These are phyloP conservation scores for Monascus purpureus DNA, from an alignment of 495 filamentous ascomycete species.

Conservation along the genomic window DNA sequence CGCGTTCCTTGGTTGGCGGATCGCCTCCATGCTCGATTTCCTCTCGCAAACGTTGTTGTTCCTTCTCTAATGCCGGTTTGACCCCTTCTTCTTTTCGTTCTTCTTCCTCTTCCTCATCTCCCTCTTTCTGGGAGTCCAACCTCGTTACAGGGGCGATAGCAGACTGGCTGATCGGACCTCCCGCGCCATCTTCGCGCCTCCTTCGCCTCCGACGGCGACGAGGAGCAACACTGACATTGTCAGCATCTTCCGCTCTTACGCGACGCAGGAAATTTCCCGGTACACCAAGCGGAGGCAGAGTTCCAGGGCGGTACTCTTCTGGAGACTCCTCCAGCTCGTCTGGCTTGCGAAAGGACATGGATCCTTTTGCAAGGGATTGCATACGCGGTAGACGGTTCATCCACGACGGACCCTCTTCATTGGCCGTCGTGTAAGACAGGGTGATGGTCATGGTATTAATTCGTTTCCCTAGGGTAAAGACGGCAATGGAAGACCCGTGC, in stretches of 20 bases:
- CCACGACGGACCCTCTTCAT: conserved; percentile 84
- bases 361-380: conserved; percentile 61
- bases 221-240: conserved; percentile 35
- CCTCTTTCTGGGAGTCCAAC: conserved; percentile 17
- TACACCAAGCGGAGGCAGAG: conserved; percentile 60
- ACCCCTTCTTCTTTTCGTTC: conserved; percentile 14
- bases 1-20: conserved; percentile 18
- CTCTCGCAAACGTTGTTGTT: too few species aligned
- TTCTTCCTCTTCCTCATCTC: conserved; percentile 22
- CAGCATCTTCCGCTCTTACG: conserved; percentile 60
- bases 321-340: conserved; percentile 38
- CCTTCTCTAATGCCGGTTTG: too few species aligned
- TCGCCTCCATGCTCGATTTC: conserved; percentile 19
- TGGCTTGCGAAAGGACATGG: conserved; percentile 63
- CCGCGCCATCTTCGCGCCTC: conserved; percentile 61
- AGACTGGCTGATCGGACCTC: conserved; percentile 81
- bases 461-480: conserved; percentile 94
- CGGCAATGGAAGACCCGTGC: conserved; percentile 93
- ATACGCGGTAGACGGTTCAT: conserved; percentile 90
- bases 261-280: conserved; percentile 74
- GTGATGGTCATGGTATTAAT: conserved; percentile 96
- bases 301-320: conserved; percentile 59
- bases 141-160: conserved; percentile 66
- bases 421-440: conserved; percentile 83
- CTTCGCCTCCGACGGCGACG: conserved; percentile 47